Evolutionary conservation across 2,329 filamentous ascomycete genomes (phyloP).

Genomic region (Penicillium paneum): DNA sequence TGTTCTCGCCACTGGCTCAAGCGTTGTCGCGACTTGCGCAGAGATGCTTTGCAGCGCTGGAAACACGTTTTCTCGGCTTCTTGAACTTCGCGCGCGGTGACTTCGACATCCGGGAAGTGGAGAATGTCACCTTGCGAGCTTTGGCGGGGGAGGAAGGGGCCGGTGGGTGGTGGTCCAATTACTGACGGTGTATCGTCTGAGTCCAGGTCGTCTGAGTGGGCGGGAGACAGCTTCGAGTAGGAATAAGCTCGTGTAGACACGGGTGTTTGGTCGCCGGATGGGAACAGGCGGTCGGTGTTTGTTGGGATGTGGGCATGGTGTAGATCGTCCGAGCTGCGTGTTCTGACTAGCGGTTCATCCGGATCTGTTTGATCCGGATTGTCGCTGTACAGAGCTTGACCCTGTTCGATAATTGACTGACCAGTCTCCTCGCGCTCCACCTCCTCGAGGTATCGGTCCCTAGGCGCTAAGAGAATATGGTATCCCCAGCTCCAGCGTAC

Average conservation of each 20-base stretch:
- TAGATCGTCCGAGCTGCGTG: conserved; percentile 32
- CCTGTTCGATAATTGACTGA: conserved; percentile 37
- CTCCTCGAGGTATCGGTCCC: conserved; percentile 54
- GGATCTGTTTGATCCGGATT: conserved; percentile 38
- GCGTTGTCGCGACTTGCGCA: conserved; percentile 19
- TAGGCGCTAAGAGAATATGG: conserved; percentile 85
- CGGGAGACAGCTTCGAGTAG: conserved; percentile 33
- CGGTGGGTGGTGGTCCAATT: conserved; percentile 33
- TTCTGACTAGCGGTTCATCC: conserved; percentile 37
- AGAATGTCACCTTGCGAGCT: conserved; percentile 55
- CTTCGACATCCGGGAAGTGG: conserved; percentile 51
- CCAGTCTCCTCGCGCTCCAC: conserved; percentile 35
- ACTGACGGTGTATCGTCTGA: conserved; percentile 21
- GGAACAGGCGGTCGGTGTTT: conserved; percentile 25
- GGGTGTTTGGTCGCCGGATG: conserved; percentile 42
- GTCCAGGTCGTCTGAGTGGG: conserved; percentile 18
- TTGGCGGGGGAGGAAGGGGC: conserved; percentile 38
- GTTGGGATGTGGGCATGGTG: conserved; percentile 8
- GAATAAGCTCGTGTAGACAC: conserved; percentile 34
- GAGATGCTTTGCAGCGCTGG: conserved; percentile 27
- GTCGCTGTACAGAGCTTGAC: conserved; percentile 41
- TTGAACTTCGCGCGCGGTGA: conserved; percentile 25
- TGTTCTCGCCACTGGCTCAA: conserved; percentile 21
- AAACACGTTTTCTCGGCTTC: conserved; percentile 26
- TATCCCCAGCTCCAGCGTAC: conserved; percentile 99